Base-by-base conservation (phyloP, 2,329 filamentous ascomycete genomes). In the Fusarium mexicanum region DNA sequence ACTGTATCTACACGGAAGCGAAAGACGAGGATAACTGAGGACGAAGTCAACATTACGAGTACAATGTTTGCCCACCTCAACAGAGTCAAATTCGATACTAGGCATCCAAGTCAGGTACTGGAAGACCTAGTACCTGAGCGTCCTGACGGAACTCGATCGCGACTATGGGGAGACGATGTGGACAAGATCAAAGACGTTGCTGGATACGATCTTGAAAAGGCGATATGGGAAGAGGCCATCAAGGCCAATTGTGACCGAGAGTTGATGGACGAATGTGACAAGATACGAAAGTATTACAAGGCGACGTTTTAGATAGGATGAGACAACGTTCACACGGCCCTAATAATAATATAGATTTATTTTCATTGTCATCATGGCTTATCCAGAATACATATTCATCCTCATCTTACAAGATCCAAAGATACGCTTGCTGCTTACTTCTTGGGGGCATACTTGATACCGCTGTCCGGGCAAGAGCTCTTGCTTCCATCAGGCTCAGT, bases 401-500 rank as follows among this genome's bases (percentile, higher is more conserved):
- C 6, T 33, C 7, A 9, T 33, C 20, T 11, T 17, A 22, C 24
- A 22, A 5, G 20, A 8, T 24, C 51, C n/a, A 47, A 44, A 37
- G 20, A 7, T 4, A 11, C 17, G 40, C 14, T 48, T 33, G 64
- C n/a, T 8, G 35, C 8, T 53, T 38, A 70, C 51, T 71, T 64
- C 70, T 81, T 81, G 20, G 78, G 79, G 13, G 75, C 55, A 46
- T 81, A 81, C 61, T 76, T 74, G 70, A 81, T 78, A 14, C 80
- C 80, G 13, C 58, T 75, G 35, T 53, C 61, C 2, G 92, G 90
- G 80, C 93, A 95, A 48, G 85, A 88, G 33, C 75, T 64, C 55
- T 86, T 88, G 18, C 87, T 86, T 44, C 91, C 88, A 74, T 90
- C 87, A 65, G 82, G 87, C 47, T 87, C 84, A 6, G 88, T 81